Evolutionary conservation across 2,329 filamentous ascomycete species (phyloP).

Genomic region (Hymenoscyphus occultus): DNA sequence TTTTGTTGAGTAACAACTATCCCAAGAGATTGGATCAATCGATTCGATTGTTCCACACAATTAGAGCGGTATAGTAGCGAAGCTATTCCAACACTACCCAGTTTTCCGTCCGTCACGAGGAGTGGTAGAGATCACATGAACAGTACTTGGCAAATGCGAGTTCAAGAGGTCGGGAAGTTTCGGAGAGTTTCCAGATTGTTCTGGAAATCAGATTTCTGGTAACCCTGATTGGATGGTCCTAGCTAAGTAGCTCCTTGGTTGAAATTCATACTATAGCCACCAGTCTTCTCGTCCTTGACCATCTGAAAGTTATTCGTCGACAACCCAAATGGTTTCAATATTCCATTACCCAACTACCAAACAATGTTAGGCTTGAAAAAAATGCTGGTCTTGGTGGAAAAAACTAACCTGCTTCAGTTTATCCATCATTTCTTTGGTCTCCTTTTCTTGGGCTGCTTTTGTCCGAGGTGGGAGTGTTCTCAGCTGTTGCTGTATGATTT

Average conservation of each 20-base stretch:
- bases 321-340: constrained; percentile 88
- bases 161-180: too few relatives aligned
- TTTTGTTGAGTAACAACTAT: too few relatives aligned
- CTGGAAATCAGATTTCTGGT: background rate
- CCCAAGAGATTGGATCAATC: too few relatives aligned
- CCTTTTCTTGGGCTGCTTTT: constrained; percentile 76
- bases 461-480: constrained; percentile 62
- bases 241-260: constrained; percentile 29
- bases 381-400: background rate
- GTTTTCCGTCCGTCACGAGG: too few relatives aligned
- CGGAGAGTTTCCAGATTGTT: background rate
- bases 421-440: constrained; percentile 96
- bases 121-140: background rate
- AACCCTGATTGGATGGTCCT: background rate
- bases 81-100: too few relatives aligned
- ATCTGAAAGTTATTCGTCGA: constrained; percentile 95
- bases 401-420: constrained; percentile 75
- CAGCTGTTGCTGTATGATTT: constrained; percentile 65
- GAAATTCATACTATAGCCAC: constrained; percentile 95
- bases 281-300: constrained; percentile 82
- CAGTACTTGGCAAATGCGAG: background rate
- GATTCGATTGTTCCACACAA: too few relatives aligned
- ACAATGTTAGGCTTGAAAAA: background rate
- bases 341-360: constrained; percentile 74
- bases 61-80: too few relatives aligned